Base-by-base conservation (phyloP, 2,329 filamentous ascomycete species). In the Macrophomina tecta region DNA sequence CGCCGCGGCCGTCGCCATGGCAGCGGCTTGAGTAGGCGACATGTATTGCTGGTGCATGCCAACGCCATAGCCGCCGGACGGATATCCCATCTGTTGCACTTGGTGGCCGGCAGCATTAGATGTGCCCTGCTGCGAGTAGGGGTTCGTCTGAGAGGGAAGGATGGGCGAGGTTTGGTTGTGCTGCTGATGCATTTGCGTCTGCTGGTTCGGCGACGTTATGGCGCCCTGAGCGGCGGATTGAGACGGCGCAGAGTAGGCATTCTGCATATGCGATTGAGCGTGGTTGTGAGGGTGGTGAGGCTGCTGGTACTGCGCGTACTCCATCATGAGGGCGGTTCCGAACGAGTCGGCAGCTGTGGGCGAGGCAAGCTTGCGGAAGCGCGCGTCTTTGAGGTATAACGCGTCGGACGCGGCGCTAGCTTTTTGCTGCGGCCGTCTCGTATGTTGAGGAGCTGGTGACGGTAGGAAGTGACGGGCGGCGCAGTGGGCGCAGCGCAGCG, bases 1-100 rank as follows among this genome's bases (percentile, higher is more conserved):
- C 11, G 94, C 94, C 1, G 94, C 94, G 18, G 94, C 94, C 1
- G 94, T 97, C 28, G 91, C 94, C 92, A 97, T 95, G 67, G 94
- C 94, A 60, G 94, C 94, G 14, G 93, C 93, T 79, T 97, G 92
- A 55, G 93, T 92, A 23, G 90, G 87, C 40, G 90, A 90, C 80
- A 94, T 92, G 82, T 97, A 97, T 28, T 81, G 82, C 68, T 84
- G 82, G 64, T 91, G 90, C 88, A 97, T 93, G 74, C 85, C 85
- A 69, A 90, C 84, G 67, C 94, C 91, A 67, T 88, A 90, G 76
- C 93, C 94, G 8, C 40, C 65, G 77, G 91, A 87, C 74, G 91
- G 88, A 79, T 97, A 97, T 82, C 89, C 92, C 85, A 90, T 92
- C 81, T 91, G 90, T 71, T 86, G 86, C 69, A 87, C 83, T 46